phyloP scores from a whole-genome alignment of 768 basidiomycete genomes.

The Boletus vermiculosoides region DNA sequence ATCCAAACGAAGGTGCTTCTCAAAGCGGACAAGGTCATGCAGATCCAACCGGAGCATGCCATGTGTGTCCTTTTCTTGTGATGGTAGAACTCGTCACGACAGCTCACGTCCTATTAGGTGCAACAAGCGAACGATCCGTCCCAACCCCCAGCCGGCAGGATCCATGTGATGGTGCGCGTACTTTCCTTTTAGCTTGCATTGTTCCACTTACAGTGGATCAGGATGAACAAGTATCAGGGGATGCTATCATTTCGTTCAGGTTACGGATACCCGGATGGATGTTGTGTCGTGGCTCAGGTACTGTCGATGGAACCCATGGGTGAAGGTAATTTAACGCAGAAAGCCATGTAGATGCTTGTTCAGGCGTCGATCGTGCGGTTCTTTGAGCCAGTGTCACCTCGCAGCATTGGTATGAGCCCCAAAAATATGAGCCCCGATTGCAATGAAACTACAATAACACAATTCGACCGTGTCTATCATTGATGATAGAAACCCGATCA shows the following conservation, averaged over 20 bases:
- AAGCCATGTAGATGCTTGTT: not conserved
- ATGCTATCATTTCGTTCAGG: not conserved
- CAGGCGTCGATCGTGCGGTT: not conserved
- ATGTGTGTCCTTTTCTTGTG: not conserved
- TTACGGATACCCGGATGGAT: not conserved
- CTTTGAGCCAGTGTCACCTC: no score
- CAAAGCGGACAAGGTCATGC: not conserved
- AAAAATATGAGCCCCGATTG: no score
- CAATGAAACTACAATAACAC: no score
- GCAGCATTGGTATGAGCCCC: no score
- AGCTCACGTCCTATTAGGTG: not conserved
- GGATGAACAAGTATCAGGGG: not conserved
- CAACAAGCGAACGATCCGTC: not conserved
- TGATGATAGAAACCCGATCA: no score
- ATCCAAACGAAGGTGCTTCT: not conserved
- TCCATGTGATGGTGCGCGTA: not conserved
- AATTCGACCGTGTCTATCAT: no score
- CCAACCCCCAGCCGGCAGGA: not conserved
- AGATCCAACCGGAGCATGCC: not conserved
- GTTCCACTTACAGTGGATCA: not conserved
- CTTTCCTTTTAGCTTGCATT: not conserved
- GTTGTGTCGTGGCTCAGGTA: not conserved
- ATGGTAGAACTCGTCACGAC: no score
- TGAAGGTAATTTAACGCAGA: not conserved
- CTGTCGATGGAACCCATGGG: not conserved